Evolutionary conservation across 768 basidiomycete species (phyloP).

Genomic region (Auriscalpium microsporum): DNA sequence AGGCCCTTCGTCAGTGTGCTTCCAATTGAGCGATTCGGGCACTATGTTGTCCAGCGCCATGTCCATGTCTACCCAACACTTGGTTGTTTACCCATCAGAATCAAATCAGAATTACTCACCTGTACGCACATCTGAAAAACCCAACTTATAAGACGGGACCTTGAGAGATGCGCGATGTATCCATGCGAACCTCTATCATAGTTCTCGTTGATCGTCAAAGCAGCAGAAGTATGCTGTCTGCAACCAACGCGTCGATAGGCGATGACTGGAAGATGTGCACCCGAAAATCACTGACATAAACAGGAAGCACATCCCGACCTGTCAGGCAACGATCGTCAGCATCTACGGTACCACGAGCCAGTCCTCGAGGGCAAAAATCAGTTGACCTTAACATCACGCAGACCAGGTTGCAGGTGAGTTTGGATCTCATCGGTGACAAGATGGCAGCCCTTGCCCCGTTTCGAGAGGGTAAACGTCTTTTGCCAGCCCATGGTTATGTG

Average conservation of each 20-base stretch:
- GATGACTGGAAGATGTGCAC: neutral
- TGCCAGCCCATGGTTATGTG: constrained; percentile 73
- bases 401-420: constrained; percentile 55
- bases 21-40: constrained; percentile 75
- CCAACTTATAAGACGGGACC: neutral
- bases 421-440: constrained; percentile 75
- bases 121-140: constrained; percentile 33
- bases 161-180: neutral
- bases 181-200: constrained; percentile 59
- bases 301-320: constrained; percentile 85
- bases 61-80: constrained; percentile 65
- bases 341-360: too few species aligned
- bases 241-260: constrained; percentile 16
- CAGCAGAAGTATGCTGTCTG: constrained; percentile 72
- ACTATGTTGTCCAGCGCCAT: constrained; percentile 89
- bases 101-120: constrained; percentile 21
- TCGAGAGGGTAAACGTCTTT: constrained; percentile 63
- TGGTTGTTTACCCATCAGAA: constrained; percentile 17
- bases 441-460: constrained; percentile 59
- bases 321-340: neutral
- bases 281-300: constrained; percentile 55
- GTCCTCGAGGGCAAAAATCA: neutral
- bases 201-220: constrained; percentile 84
- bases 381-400: constrained; percentile 55
- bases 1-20: constrained; percentile 85